Evolutionary conservation across 768 basidiomycete species (phyloP).

Genomic region (Ramaria sp.): DNA sequence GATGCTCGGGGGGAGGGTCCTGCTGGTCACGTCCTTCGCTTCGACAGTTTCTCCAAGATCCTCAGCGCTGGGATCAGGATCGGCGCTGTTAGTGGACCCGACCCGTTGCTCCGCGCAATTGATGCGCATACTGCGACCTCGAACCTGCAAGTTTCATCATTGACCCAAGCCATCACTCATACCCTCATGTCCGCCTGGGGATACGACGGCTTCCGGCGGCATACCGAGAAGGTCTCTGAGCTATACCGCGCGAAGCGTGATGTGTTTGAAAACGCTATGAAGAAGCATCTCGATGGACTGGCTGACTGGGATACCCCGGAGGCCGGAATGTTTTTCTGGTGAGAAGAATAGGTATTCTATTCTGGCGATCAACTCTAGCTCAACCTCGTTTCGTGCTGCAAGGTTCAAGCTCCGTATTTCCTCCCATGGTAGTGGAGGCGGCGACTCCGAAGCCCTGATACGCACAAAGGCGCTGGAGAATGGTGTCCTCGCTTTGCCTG

Average conservation of each 20-base stretch:
- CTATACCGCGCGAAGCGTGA: conserved; percentile 71
- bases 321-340: conserved; percentile 90
- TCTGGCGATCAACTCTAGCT: not conserved
- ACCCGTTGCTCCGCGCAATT: conserved; percentile 55
- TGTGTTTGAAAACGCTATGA: conserved; percentile 67
- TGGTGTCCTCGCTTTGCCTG: conserved; percentile 86
- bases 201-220: conserved; percentile 58
- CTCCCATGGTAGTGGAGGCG: conserved; percentile 20
- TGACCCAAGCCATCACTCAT: conserved; percentile 52
- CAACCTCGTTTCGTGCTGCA: not conserved
- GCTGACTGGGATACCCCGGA: conserved; percentile 68
- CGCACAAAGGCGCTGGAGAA: conserved; percentile 62
- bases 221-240: conserved; percentile 55
- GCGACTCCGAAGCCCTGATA: conserved; percentile 67
- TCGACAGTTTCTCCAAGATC: conserved; percentile 86
- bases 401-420: conserved; percentile 63
- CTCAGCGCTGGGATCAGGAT: conserved; percentile 74
- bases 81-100: conserved; percentile 74
- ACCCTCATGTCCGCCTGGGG: conserved; percentile 64
- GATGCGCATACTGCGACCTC: conserved; percentile 58
- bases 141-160: conserved; percentile 55
- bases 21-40: conserved; percentile 71
- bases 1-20: conserved; percentile 41
- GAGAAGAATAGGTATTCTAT: conserved; percentile 10
- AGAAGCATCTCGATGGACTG: conserved; percentile 64